phyloP scores from a whole-genome alignment of 2,329 filamentous ascomycete genomes.

The Emmonsia crescens region DNA sequence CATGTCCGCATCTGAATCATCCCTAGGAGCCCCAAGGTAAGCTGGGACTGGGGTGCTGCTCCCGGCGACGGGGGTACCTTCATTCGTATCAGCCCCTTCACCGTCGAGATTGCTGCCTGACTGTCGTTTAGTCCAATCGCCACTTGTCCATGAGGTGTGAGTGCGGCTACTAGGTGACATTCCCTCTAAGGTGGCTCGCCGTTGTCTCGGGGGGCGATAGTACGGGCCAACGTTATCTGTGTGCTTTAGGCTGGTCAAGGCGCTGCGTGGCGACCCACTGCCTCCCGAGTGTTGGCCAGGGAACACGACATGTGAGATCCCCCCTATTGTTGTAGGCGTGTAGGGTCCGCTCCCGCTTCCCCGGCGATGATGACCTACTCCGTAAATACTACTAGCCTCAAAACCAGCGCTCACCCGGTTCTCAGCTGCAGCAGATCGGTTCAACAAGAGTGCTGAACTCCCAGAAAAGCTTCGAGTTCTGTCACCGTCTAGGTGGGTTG shows the following conservation, averaged over 20 bases:
- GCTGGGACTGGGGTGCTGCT: slow-evolving; percentile 42
- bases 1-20: slow-evolving; percentile 45
- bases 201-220: slow-evolving; percentile 71
- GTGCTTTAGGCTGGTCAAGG: slow-evolving; percentile 36
- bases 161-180: slow-evolving; percentile 33
- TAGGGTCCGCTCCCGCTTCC: slow-evolving; percentile 52
- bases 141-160: slow-evolving; percentile 36
- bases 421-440: slow-evolving; percentile 36
- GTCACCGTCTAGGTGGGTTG: slow-evolving; percentile 42
- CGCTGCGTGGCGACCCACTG: slow-evolving; percentile 32
- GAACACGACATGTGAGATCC: slow-evolving; percentile 52
- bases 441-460: slow-evolving; percentile 52
- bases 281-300: slow-evolving; percentile 40
- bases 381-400: slow-evolving; percentile 41
- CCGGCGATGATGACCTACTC: slow-evolving; percentile 39
- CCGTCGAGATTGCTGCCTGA: slow-evolving; percentile 25
- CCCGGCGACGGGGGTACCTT: slow-evolving; percentile 33
- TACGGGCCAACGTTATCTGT: slow-evolving; percentile 62
- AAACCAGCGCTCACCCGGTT: slow-evolving; percentile 42
- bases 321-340: slow-evolving; percentile 62
- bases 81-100: slow-evolving; percentile 25
- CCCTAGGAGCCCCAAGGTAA: slow-evolving; percentile 42
- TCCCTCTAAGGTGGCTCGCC: slow-evolving; percentile 52
- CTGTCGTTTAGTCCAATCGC: slow-evolving; percentile 36
- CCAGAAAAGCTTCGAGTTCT: slow-evolving; percentile 50